Percentiles rank a stretch among this genome's conserved stretches.
phyloP scores from a whole-genome alignment of 225 moss, liverwort and hornwort genomes.

The Asterella californica region DNA sequence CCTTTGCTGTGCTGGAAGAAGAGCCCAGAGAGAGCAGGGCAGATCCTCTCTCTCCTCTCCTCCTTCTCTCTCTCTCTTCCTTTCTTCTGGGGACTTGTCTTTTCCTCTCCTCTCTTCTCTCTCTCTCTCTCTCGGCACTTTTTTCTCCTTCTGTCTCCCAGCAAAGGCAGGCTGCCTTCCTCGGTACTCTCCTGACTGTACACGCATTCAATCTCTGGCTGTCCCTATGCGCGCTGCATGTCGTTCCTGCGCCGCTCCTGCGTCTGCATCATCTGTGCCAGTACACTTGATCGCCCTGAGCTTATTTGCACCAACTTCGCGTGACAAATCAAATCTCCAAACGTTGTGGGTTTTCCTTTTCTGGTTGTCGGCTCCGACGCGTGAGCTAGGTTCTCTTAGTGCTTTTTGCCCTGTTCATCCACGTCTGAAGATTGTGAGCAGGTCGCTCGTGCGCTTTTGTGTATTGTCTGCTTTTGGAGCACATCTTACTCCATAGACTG shows the following conservation, averaged over 20 bases:
- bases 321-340: not conserved
- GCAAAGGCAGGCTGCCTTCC: not conserved
- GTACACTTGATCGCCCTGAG: not conserved
- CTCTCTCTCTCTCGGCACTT: not conserved
- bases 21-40: constrained; percentile 3
- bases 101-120: not conserved
- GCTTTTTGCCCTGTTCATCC: not conserved
- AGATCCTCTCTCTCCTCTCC: not conserved
- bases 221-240: too few species aligned
- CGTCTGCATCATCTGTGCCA: not conserved
- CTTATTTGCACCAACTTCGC: not conserved
- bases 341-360: too few species aligned
- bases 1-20: constrained; percentile 22
- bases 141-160: not conserved
- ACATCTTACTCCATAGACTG: not conserved
- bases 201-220: not conserved
- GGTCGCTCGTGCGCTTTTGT: too few species aligned
- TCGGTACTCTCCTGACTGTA: not conserved
- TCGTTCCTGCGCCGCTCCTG: not conserved
- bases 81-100: not conserved
- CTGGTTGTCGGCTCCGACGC: too few species aligned
- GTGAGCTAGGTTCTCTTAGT: not conserved
- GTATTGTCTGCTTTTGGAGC: not conserved
- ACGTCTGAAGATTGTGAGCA: not conserved
- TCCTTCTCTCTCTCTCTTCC: not conserved